These are phyloP conservation scores for Blastobotrys americana DNA, from an alignment of 805 yeast species.

Conservation along the genomic window DNA sequence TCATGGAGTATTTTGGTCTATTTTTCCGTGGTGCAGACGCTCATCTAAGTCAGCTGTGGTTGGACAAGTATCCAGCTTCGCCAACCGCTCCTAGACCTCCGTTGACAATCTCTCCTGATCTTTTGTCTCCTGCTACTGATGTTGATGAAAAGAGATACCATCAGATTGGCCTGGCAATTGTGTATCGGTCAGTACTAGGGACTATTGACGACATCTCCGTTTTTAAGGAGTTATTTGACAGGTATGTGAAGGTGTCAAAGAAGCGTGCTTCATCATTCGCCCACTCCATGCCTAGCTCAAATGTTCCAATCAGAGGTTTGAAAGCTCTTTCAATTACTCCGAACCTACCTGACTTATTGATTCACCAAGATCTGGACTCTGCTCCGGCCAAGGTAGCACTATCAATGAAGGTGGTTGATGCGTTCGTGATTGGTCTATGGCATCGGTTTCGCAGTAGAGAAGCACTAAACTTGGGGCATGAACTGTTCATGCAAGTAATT, in stretches of 20 bases:
- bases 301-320: background rate
- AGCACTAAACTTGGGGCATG: constrained; percentile 7
- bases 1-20: background rate
- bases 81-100: background rate
- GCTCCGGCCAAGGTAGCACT: no score
- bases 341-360: background rate
- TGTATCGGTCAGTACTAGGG: background rate
- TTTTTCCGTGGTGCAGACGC: background rate
- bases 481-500: constrained; percentile 13
- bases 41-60: background rate
- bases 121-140: background rate
- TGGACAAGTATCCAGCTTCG: background rate
- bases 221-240: background rate
- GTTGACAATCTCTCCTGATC: background rate
- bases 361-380: no score
- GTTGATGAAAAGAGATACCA: background rate
- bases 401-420: background rate
- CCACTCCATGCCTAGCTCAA: background rate
- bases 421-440: background rate
- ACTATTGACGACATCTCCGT: background rate
- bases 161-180: background rate
- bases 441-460: background rate
- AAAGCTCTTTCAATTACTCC: background rate
- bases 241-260: background rate
- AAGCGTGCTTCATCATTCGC: background rate